Base-by-base conservation (phyloP, 148 eudicot genomes). In the Polygonum maritimum region DNA sequence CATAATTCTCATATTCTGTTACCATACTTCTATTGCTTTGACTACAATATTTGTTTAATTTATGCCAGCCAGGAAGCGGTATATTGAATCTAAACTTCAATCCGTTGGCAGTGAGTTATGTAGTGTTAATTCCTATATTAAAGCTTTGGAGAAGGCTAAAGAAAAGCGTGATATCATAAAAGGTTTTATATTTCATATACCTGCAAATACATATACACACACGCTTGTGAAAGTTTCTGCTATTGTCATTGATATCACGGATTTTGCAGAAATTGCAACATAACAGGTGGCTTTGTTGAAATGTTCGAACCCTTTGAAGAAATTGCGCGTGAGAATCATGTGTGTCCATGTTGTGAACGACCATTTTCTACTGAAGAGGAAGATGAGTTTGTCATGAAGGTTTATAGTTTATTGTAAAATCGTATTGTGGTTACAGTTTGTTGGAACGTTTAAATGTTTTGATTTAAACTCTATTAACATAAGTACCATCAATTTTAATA, bases 311-410 rank as follows among this genome's bases (percentile, higher is more conserved):
- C 94, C 48, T 87, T 87, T 81, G 86, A 80, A 81, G 78, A 57
- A 63, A 77, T 89, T 80, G 97, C 99, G 55, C 96, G 97, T 81
- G 81, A 84, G 62, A 81, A 87, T 73, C 99, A 95, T 81, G 2
- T 78, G 22, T 95, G 99, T 75, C 96, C 97, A 79, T 87, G 90
- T 78, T 95, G 99, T 85, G 90, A 92, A 63, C 92, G 99, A 5
- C 87, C 92, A 74, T 95, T 95, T 84, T 90, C 99, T 76, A 81
- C 91, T 75, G 89, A 88, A 77, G 97, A 95, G 85, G 99, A 95
- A 78, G 96, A 88, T 57, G 88, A 80, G 41, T 95, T 95, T 80
- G 89, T 95, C 76, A 83, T 81, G 76, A 92, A 95, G 96, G 99
- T 95, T 60, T 16, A 47, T 70, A 22, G 36, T 63, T 48, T 18